phyloP scores from a whole-genome alignment of 78 protist genomes.

The Dictyostelium firmibasis region DNA sequence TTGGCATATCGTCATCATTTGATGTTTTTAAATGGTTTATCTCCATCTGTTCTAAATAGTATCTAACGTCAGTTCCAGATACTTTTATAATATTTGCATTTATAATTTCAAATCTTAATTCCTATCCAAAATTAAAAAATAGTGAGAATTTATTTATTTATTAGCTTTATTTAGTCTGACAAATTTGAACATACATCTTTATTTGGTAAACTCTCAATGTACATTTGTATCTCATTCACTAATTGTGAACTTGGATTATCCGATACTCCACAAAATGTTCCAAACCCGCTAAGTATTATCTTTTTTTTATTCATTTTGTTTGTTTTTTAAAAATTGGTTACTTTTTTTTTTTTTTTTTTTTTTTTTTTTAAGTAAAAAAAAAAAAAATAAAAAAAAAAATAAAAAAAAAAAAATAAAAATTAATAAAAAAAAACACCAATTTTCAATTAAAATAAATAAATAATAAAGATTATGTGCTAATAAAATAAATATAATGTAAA shows the following conservation, averaged over 20 bases:
- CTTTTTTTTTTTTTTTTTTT: too few relatives aligned
- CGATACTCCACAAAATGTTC: neutral
- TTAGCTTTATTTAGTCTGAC: neutral
- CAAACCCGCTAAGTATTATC: neutral
- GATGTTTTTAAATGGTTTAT: neutral
- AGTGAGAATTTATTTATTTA: neutral
- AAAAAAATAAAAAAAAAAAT: too few relatives aligned
- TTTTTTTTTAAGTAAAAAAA: too few relatives aligned
- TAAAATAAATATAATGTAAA: too few relatives aligned
- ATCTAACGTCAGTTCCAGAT: neutral
- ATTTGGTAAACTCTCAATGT: neutral
- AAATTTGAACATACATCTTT: neutral
- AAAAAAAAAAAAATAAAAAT: neutral
- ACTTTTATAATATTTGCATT: neutral
- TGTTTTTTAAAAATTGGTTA: neutral
- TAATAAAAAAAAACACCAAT: too few relatives aligned
- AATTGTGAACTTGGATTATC: neutral
- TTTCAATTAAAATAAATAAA: too few relatives aligned
- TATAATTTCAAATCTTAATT: conserved; percentile 1
- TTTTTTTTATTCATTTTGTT: neutral
- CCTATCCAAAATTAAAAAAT: neutral
- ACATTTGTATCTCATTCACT: neutral
- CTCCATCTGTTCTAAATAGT: neutral
- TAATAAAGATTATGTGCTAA: too few relatives aligned
- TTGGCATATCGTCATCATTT: neutral